Base-by-base conservation (phyloP, 164 flowering plant genomes). In the Vitis riparia region DNA sequence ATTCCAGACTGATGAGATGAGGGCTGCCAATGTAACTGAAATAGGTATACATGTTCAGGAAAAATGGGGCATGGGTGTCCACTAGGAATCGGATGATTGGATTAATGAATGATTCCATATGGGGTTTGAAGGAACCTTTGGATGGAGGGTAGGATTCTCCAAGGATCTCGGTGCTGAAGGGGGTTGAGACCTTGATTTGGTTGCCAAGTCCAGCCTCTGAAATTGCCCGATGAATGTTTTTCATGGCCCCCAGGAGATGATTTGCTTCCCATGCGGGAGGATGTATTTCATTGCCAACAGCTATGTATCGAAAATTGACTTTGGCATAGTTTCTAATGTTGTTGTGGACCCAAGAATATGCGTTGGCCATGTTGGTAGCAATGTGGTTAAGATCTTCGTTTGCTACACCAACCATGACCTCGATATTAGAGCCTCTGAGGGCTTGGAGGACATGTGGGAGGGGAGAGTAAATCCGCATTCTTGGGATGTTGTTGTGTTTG, bases 251-350 rank as follows among this genome's bases (percentile, higher is more conserved):
- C 27, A 82, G 74, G 8, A 86, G 73, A 27, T 55, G 78, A 2
- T 61, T 59, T 0, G 75, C 84, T 44, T 12, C 68, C 0, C 30
- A 0, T 13, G 48, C 63, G 0, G 37, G 14, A 0, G 86, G 81
- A 9, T 63, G 53, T 19, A 81, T 73, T 66, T 85, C 88, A 30
- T 85, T 85, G 5, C 88, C 88, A 10, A 85, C 86, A 0, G 84
- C 79, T 27, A 84, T 80, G 78, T 79, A 81, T 6, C 67, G 64
- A 61, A 85, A 71, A 1, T 44, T 71, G 52, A 81, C 84, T 32
- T 71, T 53, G 23, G 50, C 61, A 52, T 72, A 73, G 70, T 68
- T 75, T 50, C 2, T 44, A 10, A 85, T 71, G 29, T 85, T 81
- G 75, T 68, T 55, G 57, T 65, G 85, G 63, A 85, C 84, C 89